Base-by-base conservation (phyloP, 2,329 filamentous ascomycete genomes). In the Anthostomella pinea region DNA sequence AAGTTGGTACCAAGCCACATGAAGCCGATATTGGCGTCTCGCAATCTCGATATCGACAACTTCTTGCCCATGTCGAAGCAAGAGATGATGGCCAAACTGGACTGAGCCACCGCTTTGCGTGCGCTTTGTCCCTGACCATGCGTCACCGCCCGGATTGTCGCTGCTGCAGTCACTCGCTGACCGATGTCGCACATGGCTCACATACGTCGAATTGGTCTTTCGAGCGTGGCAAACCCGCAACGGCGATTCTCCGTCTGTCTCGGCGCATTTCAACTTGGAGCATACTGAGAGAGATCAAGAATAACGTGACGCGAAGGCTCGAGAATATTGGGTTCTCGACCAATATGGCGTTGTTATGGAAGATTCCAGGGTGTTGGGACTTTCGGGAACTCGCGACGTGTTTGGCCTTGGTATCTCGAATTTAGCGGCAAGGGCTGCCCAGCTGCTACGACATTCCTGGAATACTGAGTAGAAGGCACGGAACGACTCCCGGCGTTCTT, bases 11-110 rank as follows among this genome's bases (percentile, higher is more conserved):
- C 93, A 42, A 67, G 77, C 46, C 90, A 97, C 65, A 80, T 89
- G 55, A 83, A 83, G 56, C 70, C 87, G 15, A 73, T 80, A 41
- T 75, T 98, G 42, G 79, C 79, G 45, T 75, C 83, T 30, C 82
- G 81, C 56, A 90, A 87, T 36, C 77, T 98, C 52, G 90, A 97
- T 63, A 88, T 96, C 58, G 88, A 96, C 66, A 90, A 90, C 65
- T 87, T 98, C 66, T 88, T 82, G 54, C 91, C 91, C 29, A 75
- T 98, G 71, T 73, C 85, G 58, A 95, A 89, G 73, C 85, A 93
- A 58, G 88, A 96, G 65, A 97, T 98, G 93, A 87, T 95, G 72
- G 93, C 93, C 41, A 88, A 90, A 66, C 75, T 98, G 67, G 93
- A 98, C 70, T 98, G 85, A 90, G 67, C 60, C 55, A 57, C 56